Conservation (phyloP, 2,329 filamentous ascomycete genomes). For the Colletotrichum sp. region DNA sequence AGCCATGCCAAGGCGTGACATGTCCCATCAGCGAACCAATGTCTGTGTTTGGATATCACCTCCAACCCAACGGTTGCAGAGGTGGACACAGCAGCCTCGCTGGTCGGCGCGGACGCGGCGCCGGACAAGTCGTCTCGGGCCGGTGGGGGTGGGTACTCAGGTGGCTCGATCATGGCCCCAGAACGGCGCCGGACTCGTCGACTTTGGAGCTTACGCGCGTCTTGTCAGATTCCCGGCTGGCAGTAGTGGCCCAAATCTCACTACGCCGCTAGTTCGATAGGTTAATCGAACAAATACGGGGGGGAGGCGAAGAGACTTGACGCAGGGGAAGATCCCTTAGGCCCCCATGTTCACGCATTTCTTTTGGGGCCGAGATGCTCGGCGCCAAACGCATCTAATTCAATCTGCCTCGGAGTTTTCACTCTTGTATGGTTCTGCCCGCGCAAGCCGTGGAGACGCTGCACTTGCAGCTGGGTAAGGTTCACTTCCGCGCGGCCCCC, state of each 20-base stretch:
- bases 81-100: not conserved
- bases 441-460: not conserved
- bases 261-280: not conserved
- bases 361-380: not conserved
- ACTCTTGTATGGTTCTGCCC: not conserved
- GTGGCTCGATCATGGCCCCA: conserved; percentile 13
- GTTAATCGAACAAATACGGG: not conserved
- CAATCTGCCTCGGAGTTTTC: not conserved
- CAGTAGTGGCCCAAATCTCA: not conserved
- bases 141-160: not conserved
- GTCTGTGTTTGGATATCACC: not conserved
- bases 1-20: not conserved
- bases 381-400: not conserved
- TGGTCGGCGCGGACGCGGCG: not conserved
- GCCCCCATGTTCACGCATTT: not conserved
- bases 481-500: not conserved
- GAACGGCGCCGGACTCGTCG: conserved; percentile 13
- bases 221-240: not conserved
- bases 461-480: not conserved
- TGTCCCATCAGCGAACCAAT: not conserved
- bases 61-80: not conserved
- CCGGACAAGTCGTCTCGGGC: not conserved
- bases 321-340: not conserved
- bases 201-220: not conserved
- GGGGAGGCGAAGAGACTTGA: not conserved